Base-by-base conservation (phyloP, 768 basidiomycete genomes). In the Daedaleopsis nitida region DNA sequence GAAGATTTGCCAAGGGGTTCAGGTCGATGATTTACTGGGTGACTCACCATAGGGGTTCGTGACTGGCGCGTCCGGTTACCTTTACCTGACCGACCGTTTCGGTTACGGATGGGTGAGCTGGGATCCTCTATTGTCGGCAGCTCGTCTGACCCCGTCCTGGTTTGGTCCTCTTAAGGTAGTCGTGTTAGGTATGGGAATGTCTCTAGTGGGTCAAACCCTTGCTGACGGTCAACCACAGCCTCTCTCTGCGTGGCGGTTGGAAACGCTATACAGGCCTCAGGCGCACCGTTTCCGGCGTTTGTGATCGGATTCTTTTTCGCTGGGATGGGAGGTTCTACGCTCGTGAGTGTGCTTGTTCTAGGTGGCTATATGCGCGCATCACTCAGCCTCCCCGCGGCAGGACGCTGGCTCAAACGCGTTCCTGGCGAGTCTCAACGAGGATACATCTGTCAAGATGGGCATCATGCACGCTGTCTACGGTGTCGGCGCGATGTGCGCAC, bases 321-420 rank as follows among this genome's bases (percentile, higher is more conserved):
- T 4, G 86, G 86, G 2, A 75, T 83, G 24, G 85, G 85, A 1
- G 65, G 78, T n/a, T 57, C 73, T 10, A 56, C 55, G 23, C 57
- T 63, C 13, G 62, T 63, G 37, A 50, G 62, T 57, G n/a, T 44
- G 66, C 32, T 1, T 6, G 0, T 1, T 5, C 37, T 35, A 3
- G 9, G n/a, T n/a, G 4, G 1, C 47, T n/a, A 21, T 12, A 37
- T n/a, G 3, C 47, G 2, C 24, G 16, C 11, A 19, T 17, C 11
- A 5, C 5, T 24, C 37, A 6, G 13, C 12, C 24, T 1, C 24
- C 2, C 3, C 9, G n/a, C 48, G 66, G 45, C 60, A 89, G 84
- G 84, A 88, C 60, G 87, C 89, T 0, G 88, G 89, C 75, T 81
- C 88, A 1, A 89, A 88, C 66, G 87, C 85, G 11, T 91, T 82